These are phyloP conservation scores for Nannochloris sp. DNA, from an alignment of 139 green algal species.

Conservation along the genomic window DNA sequence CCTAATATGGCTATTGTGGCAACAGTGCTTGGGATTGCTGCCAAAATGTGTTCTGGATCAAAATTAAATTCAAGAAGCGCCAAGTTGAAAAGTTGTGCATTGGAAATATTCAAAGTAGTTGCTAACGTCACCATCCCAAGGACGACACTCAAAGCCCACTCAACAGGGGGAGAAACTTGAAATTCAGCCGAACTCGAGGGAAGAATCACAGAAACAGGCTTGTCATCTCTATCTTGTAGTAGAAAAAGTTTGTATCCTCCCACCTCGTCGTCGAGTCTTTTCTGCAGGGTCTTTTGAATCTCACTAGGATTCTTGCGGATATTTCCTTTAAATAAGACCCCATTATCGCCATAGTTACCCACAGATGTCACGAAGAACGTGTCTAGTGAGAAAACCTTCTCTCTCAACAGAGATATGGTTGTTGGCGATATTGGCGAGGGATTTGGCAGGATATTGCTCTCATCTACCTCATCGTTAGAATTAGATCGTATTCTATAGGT, in stretches of 20 bases:
- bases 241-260: slow-evolving; percentile 63
- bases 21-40: slow-evolving; percentile 39
- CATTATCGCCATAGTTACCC: slow-evolving; percentile 56
- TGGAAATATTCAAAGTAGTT: slow-evolving; percentile 52
- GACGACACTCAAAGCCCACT: slow-evolving; percentile 42
- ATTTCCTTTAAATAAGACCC: slow-evolving; percentile 82
- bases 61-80: slow-evolving; percentile 18
- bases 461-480: too few species aligned
- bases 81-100: slow-evolving; percentile 44
- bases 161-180: background rate
- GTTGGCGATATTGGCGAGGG: slow-evolving; percentile 20
- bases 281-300: slow-evolving; percentile 46
- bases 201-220: slow-evolving; percentile 55
- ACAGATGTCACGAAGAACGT: slow-evolving; percentile 76
- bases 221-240: slow-evolving; percentile 59
- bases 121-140: slow-evolving; percentile 48
- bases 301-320: slow-evolving; percentile 47
- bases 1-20: slow-evolving; percentile 32
- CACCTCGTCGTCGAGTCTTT: slow-evolving; percentile 37
- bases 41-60: slow-evolving; percentile 15
- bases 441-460: background rate
- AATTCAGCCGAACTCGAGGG: slow-evolving; percentile 20
- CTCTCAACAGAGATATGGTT: slow-evolving; percentile 58
- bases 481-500: too few species aligned
- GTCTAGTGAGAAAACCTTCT: slow-evolving; percentile 75